Conservation (phyloP, 2,329 filamentous ascomycete species). For the Nakataea oryzae region DNA sequence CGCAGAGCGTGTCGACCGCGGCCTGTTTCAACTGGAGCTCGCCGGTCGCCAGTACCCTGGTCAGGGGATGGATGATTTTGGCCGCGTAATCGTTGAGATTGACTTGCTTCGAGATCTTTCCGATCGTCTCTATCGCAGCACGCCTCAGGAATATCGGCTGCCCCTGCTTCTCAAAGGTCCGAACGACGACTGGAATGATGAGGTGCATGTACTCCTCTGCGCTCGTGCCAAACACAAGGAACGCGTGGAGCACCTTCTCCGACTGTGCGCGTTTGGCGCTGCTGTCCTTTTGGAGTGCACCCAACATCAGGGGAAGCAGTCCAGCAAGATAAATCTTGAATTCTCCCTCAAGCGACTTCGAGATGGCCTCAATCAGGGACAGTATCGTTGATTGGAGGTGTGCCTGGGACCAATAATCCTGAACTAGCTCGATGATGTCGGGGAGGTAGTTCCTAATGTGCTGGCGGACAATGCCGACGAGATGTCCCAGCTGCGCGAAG, state of each 20-base stretch:
- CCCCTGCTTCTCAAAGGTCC: slow-evolving; percentile 81
- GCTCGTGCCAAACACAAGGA: slow-evolving; percentile 90
- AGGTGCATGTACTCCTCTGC: slow-evolving; percentile 99
- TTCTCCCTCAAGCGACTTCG: slow-evolving; percentile 86
- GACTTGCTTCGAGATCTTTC: slow-evolving; percentile 87
- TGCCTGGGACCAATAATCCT: slow-evolving; percentile 79
- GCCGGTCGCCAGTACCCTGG: slow-evolving; percentile 63
- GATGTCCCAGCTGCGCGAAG: slow-evolving; percentile 88
- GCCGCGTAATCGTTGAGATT: slow-evolving; percentile 96
- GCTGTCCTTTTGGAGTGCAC: slow-evolving; percentile 78
- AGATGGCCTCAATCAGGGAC: slow-evolving; percentile 85
- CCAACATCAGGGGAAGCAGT: slow-evolving; percentile 85
- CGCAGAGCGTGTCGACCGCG: slow-evolving; percentile 87
- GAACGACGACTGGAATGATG: slow-evolving; percentile 90
- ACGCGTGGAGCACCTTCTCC: slow-evolving; percentile 85
- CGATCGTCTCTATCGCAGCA: slow-evolving; percentile 87
- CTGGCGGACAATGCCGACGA: slow-evolving; percentile 91
- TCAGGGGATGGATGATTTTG: slow-evolving; percentile 89
- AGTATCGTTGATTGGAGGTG: slow-evolving; percentile 86
- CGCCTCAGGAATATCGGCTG: slow-evolving; percentile 74
- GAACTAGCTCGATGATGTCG: slow-evolving; percentile 74
- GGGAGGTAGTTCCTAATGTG: slow-evolving; percentile 89
- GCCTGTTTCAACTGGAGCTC: slow-evolving; percentile 68
- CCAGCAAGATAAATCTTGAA: slow-evolving; percentile 94
- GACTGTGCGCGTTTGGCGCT: slow-evolving; percentile 69